A percentile compares a stretch with the other conserved stretches of the same genome.
These are phyloP conservation scores for Phytophthora niederhauseri DNA, from an alignment of 352 stramenopile species.

Conservation along the genomic window DNA sequence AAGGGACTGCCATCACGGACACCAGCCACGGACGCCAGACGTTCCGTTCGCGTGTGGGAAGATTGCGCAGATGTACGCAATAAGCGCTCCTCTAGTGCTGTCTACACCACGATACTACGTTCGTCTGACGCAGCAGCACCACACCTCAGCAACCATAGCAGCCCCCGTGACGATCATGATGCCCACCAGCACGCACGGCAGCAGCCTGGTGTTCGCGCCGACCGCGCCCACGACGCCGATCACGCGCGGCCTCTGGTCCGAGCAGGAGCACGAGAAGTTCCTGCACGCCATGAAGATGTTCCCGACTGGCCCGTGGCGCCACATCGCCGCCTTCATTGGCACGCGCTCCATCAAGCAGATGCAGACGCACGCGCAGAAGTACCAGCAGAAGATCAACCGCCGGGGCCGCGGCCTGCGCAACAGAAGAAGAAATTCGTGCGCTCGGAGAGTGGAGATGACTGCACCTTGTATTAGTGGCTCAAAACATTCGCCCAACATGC, in stretches of 20 bases:
- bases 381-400: constrained; percentile 86
- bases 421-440: constrained; percentile 85
- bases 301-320: constrained; percentile 72
- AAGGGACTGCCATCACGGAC: too few relatives aligned
- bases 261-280: constrained; percentile 82
- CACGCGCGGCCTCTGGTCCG: constrained; percentile 74
- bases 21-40: too few relatives aligned
- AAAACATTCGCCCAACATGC: too few relatives aligned
- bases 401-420: constrained; percentile 78
- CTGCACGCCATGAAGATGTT: constrained; percentile 86
- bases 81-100: too few relatives aligned
- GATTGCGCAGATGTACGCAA: too few relatives aligned
- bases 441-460: too few relatives aligned
- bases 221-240: constrained; percentile 40
- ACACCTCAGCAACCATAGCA: constrained; percentile 23
- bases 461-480: too few relatives aligned
- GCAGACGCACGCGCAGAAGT: constrained; percentile 88
- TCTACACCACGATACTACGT: too few relatives aligned
- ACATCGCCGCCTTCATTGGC: constrained; percentile 74
- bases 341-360: constrained; percentile 86
- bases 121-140: constrained; percentile 14
- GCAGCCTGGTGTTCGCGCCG: constrained; percentile 20
- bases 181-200: constrained; percentile 28
- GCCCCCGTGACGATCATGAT: constrained; percentile 38
- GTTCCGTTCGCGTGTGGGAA: too few relatives aligned